A percentile compares a stretch with the other conserved stretches of the same genome.
phyloP scores from a whole-genome alignment of 2,329 filamentous ascomycete genomes.

The Diaporthe velutina region DNA sequence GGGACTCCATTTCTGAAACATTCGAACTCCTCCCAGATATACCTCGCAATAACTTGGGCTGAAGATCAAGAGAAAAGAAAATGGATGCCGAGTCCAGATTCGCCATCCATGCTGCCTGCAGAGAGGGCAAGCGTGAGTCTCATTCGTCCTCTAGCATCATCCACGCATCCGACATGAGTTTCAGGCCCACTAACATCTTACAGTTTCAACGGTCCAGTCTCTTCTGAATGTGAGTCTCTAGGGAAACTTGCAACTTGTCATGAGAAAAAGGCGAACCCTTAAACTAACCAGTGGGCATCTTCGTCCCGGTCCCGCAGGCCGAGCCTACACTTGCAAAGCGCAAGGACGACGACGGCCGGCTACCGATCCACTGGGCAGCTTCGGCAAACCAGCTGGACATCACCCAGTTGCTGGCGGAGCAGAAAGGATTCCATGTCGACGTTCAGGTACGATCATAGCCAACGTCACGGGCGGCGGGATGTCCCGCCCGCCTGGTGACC shows the following conservation, averaged over 20 bases:
- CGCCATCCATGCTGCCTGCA: slow-evolving; percentile 87
- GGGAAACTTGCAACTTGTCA: neutral
- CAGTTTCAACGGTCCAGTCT: slow-evolving; percentile 80
- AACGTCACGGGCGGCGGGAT: neutral
- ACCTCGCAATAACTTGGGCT: neutral
- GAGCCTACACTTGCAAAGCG: slow-evolving; percentile 81
- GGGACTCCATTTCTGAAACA: neutral
- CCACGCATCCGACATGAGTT: neutral
- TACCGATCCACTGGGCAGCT: slow-evolving; percentile 94
- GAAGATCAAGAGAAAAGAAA: neutral
- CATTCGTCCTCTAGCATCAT: neutral
- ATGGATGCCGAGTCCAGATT: slow-evolving; percentile 70
- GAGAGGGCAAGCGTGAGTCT: slow-evolving; percentile 83
- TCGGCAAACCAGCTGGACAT: slow-evolving; percentile 86
- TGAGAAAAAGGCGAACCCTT: neutral
- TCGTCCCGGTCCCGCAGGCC: slow-evolving; percentile 61
- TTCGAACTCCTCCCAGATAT: neutral
- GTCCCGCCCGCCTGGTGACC: neutral
- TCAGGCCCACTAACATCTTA: slow-evolving; percentile 26
- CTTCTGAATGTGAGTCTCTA: slow-evolving; percentile 71
- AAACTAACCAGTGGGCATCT: neutral
- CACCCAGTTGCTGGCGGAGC: slow-evolving; percentile 77
- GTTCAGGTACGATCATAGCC: slow-evolving; percentile 67
- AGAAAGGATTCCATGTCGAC: slow-evolving; percentile 85
- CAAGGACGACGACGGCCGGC: slow-evolving; percentile 87